Conservation (phyloP, 2,329 filamentous ascomycete genomes). For the Pleoardoris graminearum region DNA sequence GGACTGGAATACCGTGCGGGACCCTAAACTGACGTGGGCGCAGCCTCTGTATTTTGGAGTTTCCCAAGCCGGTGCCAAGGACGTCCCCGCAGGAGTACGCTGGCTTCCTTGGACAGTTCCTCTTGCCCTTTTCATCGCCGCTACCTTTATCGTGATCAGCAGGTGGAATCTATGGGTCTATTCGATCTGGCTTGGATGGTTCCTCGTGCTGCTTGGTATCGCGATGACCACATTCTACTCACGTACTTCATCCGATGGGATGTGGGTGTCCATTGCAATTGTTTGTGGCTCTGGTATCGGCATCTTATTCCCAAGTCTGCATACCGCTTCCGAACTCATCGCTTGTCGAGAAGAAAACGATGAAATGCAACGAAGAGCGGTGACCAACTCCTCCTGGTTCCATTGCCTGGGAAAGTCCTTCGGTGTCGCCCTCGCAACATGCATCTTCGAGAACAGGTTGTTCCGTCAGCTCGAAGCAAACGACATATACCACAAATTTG, state of each 20-base stretch:
- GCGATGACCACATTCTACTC: slow-evolving; percentile 51
- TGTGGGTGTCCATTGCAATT: slow-evolving; percentile 52
- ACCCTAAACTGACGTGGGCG: neutral
- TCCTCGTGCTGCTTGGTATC: slow-evolving; percentile 46
- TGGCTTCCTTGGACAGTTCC: slow-evolving; percentile 39
- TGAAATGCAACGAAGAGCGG: slow-evolving; percentile 29
- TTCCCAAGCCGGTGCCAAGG: slow-evolving; percentile 22
- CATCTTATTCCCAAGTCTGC: slow-evolving; percentile 46
- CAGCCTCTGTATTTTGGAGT: slow-evolving; percentile 35
- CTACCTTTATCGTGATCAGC: slow-evolving; percentile 27
- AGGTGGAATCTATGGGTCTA: slow-evolving; percentile 27
- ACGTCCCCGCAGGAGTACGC: slow-evolving; percentile 26
- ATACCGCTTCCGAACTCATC: slow-evolving; percentile 46
- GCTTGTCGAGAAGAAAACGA: slow-evolving; percentile 11
- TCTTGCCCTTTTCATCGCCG: slow-evolving; percentile 24
- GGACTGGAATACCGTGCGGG: neutral
- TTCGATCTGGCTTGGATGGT: slow-evolving; percentile 33
- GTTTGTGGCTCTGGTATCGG: slow-evolving; percentile 49
- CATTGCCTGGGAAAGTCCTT: slow-evolving; percentile 54
- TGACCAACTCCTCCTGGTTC: slow-evolving; percentile 52
- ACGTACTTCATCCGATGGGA: slow-evolving; percentile 39
- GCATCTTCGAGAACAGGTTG: slow-evolving; percentile 47
- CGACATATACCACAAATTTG: slow-evolving; percentile 22
- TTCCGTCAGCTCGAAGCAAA: slow-evolving; percentile 23
- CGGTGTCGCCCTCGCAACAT: slow-evolving; percentile 51